Conservation (phyloP, 169 alveolate genomes). For the Miamiensis avidus region DNA sequence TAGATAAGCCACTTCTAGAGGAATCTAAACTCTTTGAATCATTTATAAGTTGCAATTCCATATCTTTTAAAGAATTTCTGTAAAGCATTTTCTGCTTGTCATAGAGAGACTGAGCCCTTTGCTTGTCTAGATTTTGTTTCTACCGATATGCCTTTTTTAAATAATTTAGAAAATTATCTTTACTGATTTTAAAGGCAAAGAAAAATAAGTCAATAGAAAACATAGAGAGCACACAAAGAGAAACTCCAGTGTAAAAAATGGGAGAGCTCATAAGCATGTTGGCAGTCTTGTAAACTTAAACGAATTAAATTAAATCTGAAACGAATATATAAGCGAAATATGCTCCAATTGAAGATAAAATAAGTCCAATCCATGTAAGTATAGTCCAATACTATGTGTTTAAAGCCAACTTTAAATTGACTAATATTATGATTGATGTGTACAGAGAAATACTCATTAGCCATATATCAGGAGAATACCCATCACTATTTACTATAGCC, state of each 20-base stretch:
- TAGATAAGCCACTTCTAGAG: too few species aligned
- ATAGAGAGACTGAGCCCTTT: too few species aligned
- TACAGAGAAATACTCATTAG: constrained; percentile 69
- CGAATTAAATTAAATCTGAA: constrained; percentile 3
- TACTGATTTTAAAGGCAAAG: not conserved
- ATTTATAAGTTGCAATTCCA: too few species aligned
- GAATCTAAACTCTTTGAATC: too few species aligned
- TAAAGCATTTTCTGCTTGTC: too few species aligned
- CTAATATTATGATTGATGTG: constrained; percentile 70
- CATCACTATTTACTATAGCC: constrained; percentile 50
- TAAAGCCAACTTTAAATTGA: constrained; percentile 54
- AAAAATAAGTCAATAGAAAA: constrained; percentile 2
- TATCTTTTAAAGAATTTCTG: too few species aligned
- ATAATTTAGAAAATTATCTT: constrained; percentile 11
- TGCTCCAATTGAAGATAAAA: constrained; percentile 40
- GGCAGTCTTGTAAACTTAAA: constrained; percentile 5
- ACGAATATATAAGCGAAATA: constrained; percentile 56
- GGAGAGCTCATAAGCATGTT: not conserved
- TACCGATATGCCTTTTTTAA: constrained; percentile 4
- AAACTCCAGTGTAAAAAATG: constrained; percentile 2
- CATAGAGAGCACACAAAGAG: not conserved
- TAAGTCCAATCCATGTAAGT: constrained; percentile 40
- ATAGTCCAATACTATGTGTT: constrained; percentile 53
- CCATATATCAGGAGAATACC: constrained; percentile 72
- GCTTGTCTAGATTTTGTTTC: too few species aligned